Evolutionary conservation across 2,329 filamentous ascomycete species (phyloP), one percentile per base, ranked within the genome.

Genomic region (Tolypocladium inflatum): DNA sequence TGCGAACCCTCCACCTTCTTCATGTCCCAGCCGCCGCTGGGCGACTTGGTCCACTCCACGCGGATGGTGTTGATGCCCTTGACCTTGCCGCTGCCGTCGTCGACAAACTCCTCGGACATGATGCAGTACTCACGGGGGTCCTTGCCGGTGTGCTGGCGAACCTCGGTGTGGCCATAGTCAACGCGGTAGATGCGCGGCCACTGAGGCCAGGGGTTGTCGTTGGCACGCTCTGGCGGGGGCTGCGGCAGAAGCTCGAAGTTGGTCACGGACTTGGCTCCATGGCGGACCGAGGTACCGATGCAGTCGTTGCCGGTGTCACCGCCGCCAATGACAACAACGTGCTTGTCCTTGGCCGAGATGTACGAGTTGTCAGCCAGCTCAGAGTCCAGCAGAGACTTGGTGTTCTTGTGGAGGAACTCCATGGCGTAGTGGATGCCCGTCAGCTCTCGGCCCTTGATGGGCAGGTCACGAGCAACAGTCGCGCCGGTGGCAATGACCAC

Each of bases 241-340:
- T 97, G 91, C 37, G 93, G 93, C 62, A 97, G 82, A 58, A 97
- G 81, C 79, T 97, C 93, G 66, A 97, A 97, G 83, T 97, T 97
- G 76, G 89, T 89, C 63, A 97, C 90, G 1, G 90, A 96, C 77
- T 95, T 96, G 71, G 93, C 93, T 60, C 93, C 93, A 70, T 97
- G 93, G 56, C 93, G 91, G 60, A 96, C 89, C 13, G 92, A 96
- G 35, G 93, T 97, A 75, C 93, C 93, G 70, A 97, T 97, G 74
- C 93, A 97, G 74, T 97, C 93, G 70, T 97, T 97, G 71, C 93
- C 93, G 61, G 93, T 97, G 72, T 97, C 93, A 82, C 93, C 93
- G 77, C 93, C 93, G 70, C 93, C 93, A 74, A 97, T 97, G 69
- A 97, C 93, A 61, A 97, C 85, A 58, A 97, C 93, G 71, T 97